Evolutionary conservation across 2,329 filamentous ascomycete genomes (phyloP).

Genomic region (Ophiostoma pallidulum): DNA sequence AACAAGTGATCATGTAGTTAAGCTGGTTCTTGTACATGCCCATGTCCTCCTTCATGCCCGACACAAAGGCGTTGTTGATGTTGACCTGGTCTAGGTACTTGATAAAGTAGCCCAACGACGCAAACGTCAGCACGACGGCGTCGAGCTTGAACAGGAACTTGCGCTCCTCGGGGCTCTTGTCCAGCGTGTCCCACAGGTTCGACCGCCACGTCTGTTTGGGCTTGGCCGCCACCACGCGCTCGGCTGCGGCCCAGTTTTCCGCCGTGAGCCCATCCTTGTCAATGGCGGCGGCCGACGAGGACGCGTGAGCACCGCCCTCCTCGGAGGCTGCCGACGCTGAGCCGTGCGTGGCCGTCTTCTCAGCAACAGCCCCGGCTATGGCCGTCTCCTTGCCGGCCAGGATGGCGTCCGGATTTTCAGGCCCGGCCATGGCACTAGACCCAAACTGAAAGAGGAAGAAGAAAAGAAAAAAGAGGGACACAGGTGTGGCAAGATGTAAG

Average conservation of each 20-base stretch:
- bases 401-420: too few species aligned
- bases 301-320: too few species aligned
- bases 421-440: too few species aligned
- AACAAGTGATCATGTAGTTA: constrained; percentile 25
- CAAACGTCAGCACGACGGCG: constrained; percentile 27
- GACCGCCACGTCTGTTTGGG: constrained; percentile 32
- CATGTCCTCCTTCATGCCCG: constrained; percentile 36
- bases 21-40: constrained; percentile 32
- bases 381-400: too few species aligned
- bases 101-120: constrained; percentile 34
- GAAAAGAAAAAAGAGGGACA: too few species aligned
- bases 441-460: too few species aligned
- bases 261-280: constrained; percentile 9
- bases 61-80: constrained; percentile 35
- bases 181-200: constrained; percentile 40
- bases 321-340: too few species aligned
- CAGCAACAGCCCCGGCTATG: too few species aligned
- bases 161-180: constrained; percentile 26
- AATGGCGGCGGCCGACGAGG: background rate
- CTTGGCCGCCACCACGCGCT: constrained; percentile 5
- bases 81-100: constrained; percentile 34
- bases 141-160: constrained; percentile 27
- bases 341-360: too few species aligned
- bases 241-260: constrained; percentile 6
- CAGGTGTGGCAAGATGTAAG: too few species aligned